A percentile compares a stretch with the other conserved stretches of the same genome.
Evolutionary conservation across 164 flowering plant species (phyloP).

Genomic region (Houttuynia cordata): DNA sequence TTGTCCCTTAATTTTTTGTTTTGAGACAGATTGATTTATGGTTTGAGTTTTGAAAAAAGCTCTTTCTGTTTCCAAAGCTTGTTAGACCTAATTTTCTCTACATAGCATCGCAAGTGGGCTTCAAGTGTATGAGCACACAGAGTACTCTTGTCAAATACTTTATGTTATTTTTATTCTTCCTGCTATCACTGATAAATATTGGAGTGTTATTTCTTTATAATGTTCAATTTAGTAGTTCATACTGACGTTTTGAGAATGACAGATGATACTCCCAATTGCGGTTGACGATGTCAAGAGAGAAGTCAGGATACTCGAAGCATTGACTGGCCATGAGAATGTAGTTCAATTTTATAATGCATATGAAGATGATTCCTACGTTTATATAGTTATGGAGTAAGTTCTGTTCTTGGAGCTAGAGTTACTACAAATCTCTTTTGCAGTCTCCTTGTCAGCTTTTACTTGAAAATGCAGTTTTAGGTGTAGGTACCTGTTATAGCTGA

Average conservation of each 20-base stretch:
- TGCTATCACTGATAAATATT: too few species aligned
- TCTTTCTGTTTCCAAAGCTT: not conserved
- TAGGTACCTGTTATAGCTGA: not conserved
- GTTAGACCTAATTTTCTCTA: too few species aligned
- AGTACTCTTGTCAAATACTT: not conserved
- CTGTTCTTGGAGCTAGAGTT: not conserved
- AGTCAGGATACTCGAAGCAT: conserved; percentile 77
- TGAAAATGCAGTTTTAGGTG: not conserved
- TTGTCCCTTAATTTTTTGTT: too few species aligned
- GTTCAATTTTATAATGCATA: conserved; percentile 88
- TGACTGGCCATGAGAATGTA: conserved; percentile 92
- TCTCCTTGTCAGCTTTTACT: not conserved
- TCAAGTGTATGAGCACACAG: too few species aligned
- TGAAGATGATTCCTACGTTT: conserved; percentile 84
- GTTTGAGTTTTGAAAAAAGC: not conserved
- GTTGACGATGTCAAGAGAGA: conserved; percentile 99
- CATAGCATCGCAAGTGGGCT: too few species aligned
- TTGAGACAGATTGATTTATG: too few species aligned
- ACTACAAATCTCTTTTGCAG: not conserved
- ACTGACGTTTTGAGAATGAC: conserved; percentile 12
- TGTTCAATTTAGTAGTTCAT: conserved; percentile 3
- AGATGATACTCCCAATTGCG: conserved; percentile 97
- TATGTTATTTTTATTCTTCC: not conserved
- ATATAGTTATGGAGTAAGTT: conserved; percentile 94
- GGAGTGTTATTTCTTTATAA: not conserved